Base-by-base conservation (phyloP, 169 alveolate genomes). In the Cystoisospora suis region DNA sequence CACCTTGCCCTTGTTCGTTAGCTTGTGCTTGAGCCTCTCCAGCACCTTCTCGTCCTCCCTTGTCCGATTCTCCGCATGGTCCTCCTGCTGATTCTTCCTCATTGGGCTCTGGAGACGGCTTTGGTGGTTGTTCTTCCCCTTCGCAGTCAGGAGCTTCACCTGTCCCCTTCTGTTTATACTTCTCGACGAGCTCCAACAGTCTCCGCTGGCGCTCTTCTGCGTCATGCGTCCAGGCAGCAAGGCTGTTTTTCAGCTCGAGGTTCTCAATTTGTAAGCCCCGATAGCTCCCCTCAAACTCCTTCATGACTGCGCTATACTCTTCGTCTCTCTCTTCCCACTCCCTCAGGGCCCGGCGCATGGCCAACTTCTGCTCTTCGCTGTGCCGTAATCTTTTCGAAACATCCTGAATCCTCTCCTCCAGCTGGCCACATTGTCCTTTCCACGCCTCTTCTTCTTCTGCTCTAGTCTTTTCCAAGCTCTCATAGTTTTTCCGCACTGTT, bases 251-350 rank as follows among this genome's bases (percentile, higher is more conserved):
- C 83, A 36, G 42, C 42, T 9, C 56, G 83, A 32, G 15, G 7
- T 6, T 17, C n/a, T 72, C 34, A 3, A 5, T 9, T 27, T 72
- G 49, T 4, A 72, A 34, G 36, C 58, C 83, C 34, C 27, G 20
- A 53, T 72, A 72, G 58, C 83, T 72, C 34, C 56, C 56, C 32
- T 72, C 53, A 38, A 72, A 40, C 56, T 72, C 83, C 53, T 72
- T 40, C 83, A 72, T 40, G 38, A 38, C 46, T 32, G 53, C 53
- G 9, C 12, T 12, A 53, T 38, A 38, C 36, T 34, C 53, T 1
- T 34, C 56, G 47, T 38, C 83, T 36, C 45, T 6, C 32, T 40
- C 53, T 27, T 72, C 83, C 83, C 83, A 72, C 56, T 72, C 56
- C 38, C 83, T 20, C 32, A 72, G 1, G 2, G 49, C 7, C 83